A percentile compares a stretch with the other conserved stretches of the same genome.
phyloP scores from a whole-genome alignment of 2,329 filamentous ascomycete species.

The Colletotrichum graminicola region DNA sequence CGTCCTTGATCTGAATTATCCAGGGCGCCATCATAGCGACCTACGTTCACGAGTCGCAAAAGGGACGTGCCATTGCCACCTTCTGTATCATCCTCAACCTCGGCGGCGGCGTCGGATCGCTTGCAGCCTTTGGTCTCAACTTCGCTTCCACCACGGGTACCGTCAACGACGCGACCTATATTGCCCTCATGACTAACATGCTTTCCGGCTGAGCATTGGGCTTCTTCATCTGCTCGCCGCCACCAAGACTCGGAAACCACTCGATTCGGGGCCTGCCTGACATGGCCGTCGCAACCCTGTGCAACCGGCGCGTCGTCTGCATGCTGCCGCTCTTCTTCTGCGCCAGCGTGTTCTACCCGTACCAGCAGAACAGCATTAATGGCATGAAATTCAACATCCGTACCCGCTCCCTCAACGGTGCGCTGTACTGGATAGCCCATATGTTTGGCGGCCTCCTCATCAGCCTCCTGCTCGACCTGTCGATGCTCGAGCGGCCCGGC shows the following conservation, averaged over 20 bases:
- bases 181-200: too few species aligned
- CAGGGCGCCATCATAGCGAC: constrained; percentile 64
- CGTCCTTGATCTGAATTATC: constrained; percentile 60
- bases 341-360: constrained; percentile 68
- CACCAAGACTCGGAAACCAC: too few species aligned
- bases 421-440: constrained; percentile 68
- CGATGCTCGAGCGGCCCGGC: constrained; percentile 55
- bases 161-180: too few species aligned
- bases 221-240: too few species aligned
- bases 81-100: constrained; percentile 63
- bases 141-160: too few species aligned
- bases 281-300: too few species aligned
- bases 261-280: too few species aligned
- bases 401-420: constrained; percentile 66
- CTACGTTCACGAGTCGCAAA: constrained; percentile 57
- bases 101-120: constrained; percentile 57
- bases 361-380: constrained; percentile 69
- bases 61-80: constrained; percentile 56
- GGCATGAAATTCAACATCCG: constrained; percentile 66
- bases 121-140: constrained; percentile 59
- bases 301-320: too few species aligned
- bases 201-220: too few species aligned
- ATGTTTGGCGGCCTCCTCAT: constrained; percentile 66
- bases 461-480: constrained; percentile 59
- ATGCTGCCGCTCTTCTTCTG: too few species aligned